These are phyloP conservation scores for Trichosporon ovoides DNA, from an alignment of 1,284 basidiomycete genomes.

Conservation along the genomic window DNA sequence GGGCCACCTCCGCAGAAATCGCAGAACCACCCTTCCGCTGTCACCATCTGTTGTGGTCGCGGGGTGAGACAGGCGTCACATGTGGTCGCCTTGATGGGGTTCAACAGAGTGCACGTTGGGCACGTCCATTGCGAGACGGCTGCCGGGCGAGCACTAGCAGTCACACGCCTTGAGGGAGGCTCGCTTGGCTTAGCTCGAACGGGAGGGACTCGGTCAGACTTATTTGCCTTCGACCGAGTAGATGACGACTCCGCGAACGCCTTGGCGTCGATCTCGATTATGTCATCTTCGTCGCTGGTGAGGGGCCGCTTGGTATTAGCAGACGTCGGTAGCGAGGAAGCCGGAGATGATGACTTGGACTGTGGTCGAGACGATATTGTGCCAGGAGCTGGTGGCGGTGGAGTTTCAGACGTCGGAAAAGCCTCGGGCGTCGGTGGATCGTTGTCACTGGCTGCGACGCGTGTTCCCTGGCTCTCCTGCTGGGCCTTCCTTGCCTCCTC, in stretches of 20 bases:
- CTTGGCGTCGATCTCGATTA: slow-evolving; percentile 5
- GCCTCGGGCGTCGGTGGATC: no score
- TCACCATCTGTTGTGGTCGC: slow-evolving; percentile 47
- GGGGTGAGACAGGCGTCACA: slow-evolving; percentile 61
- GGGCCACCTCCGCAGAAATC: slow-evolving; percentile 60
- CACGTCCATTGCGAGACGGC: slow-evolving; percentile 58
- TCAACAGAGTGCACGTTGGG: slow-evolving; percentile 64
- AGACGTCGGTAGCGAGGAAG: background rate
- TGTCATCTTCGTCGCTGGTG: background rate
- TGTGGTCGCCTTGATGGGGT: slow-evolving; percentile 52
- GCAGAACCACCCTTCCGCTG: slow-evolving; percentile 60
- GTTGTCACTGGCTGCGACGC: slow-evolving; percentile 53
- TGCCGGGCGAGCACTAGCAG: slow-evolving; percentile 1
- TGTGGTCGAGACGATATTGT: slow-evolving; percentile 2
- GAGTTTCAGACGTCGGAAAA: slow-evolving; percentile 25
- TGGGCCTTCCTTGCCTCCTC: slow-evolving; percentile 66
- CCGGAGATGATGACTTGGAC: background rate
- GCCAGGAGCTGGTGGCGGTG: slow-evolving; percentile 20
- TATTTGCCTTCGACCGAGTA: background rate
- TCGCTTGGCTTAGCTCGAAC: slow-evolving; percentile 1
- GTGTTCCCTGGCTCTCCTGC: slow-evolving; percentile 59
- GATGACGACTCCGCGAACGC: background rate
- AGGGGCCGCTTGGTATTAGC: background rate
- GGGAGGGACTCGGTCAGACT: background rate
- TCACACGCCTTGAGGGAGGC: background rate